Base-by-base conservation (phyloP, 306 rosid species). In the Cajanus cajan region DNA sequence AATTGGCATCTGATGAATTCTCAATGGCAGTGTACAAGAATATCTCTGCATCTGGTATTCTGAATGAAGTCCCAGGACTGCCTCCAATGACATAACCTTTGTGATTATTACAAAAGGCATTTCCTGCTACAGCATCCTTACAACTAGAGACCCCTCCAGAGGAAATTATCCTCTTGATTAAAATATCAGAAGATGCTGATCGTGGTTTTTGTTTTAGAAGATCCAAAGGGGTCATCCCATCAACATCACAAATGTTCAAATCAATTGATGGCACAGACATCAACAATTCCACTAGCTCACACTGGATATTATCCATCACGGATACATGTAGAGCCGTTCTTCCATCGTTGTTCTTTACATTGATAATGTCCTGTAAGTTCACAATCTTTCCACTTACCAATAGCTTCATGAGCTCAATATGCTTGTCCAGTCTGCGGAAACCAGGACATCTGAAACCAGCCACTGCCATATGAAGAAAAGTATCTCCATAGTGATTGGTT, bases 41-140 rank as follows among this genome's bases (percentile, higher is more conserved):
- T 68, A 92, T 92, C 90, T 94, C 98, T 18, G 92, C 91, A 82
- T 94, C 98, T 18, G 97, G 93, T 51, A 94, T 89, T 87, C 95
- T 82, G 73, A 94, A 94, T 19, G 92, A 92, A 59, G 95, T 92
- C 22, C 98, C 98, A 9, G 97, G 97, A 84, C 93, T 92, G 8
- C 76, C 77, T 21, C 91, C 91, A 79, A 86, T 88, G 19, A 89
- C 92, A 65, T 81, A 89, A 73, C 76, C 64, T 81, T 82, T 91
- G 80, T 85, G 43, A 81, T 89, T 86, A 62, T 87, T 71, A 68
- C 79, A 69, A 66, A 88, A 74, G 76, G 82, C 85, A 28, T 34
- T 91, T 82, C 86, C 76, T 7, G 79, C 71, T 64, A n/a, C 61
- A 74, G 34, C 34, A 66, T 91, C 86, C 2, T 59, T 44, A 62